Evolutionary conservation across 345 rosid species (phyloP), one percentile per base, ranked within the genome.

Genomic region (Aethionema arabicum): DNA sequence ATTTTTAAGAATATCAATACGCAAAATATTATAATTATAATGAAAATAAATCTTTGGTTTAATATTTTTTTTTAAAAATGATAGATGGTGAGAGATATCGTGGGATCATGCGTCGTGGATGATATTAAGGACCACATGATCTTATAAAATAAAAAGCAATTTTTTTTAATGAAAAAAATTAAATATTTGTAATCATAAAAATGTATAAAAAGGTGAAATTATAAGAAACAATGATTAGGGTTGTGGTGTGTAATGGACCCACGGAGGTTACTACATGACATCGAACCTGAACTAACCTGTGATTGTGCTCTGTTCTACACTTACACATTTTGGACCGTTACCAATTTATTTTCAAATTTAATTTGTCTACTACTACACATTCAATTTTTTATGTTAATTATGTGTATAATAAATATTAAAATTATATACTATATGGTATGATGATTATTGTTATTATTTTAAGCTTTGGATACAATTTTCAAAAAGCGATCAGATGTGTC

Each of bases 291-390:
- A 69, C 58, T 69, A 21, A 69, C 63, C 58, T 70, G 65, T 62
- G 63, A 69, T 62, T 69, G 68, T 69, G 68, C 57, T 62, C 74
- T 69, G 68, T 69, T 69, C 68, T 21, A 12, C 47, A 40, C 63
- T 61, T 55, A 32, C 57, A 62, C 57, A 32, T 32, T 48, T 69
- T 69, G 69, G 74, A 70, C 69, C 69, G 63, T 70, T 49, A 55
- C 52, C 51, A 16, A 9, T 46, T n/a, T 16, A 5, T 4, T 15
- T 32, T 56, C 39, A 56, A 21, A 21, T 21, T 21, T 1, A 1
- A 21, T 21, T 21, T 21, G 27, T 21, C 27, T 21, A 61, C 51
- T 61, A 52, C 27, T 69, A 13, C 58, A 40, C 62, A 39, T 54
- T 54, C 9, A 38, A 9, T 4, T 3, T 9, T 31, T 14, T 13